phyloP scores from a whole-genome alignment of 345 rosid species.

The Hibiscus tridactylites region DNA sequence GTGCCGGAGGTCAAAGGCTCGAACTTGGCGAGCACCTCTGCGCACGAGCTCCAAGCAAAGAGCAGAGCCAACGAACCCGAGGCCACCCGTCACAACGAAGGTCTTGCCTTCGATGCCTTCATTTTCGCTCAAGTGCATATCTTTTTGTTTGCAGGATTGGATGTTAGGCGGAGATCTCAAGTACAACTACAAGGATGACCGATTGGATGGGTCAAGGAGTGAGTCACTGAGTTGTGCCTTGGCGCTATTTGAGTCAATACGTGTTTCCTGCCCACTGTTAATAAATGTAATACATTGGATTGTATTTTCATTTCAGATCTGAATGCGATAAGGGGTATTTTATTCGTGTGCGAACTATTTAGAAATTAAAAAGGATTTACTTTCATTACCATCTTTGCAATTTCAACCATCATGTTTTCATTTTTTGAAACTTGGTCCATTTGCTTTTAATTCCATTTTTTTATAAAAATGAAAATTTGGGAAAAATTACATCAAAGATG shows the following conservation, averaged over 20 bases:
- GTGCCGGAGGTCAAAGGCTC: conserved; percentile 60
- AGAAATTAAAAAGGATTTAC: too few relatives aligned
- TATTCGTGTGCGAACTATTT: too few relatives aligned
- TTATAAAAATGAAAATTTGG: too few relatives aligned
- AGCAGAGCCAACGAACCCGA: conserved; percentile 80
- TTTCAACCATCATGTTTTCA: too few relatives aligned
- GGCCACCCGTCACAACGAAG: conserved; percentile 78
- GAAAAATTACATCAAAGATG: too few relatives aligned
- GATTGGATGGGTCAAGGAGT: background rate
- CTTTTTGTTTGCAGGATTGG: background rate
- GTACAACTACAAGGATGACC: background rate
- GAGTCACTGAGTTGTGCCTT: background rate
- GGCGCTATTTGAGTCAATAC: background rate
- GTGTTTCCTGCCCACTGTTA: background rate
- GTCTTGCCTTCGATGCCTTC: conserved; percentile 76
- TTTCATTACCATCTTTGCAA: too few relatives aligned
- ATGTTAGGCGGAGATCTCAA: background rate
- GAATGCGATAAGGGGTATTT: too few relatives aligned
- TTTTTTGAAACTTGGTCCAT: too few relatives aligned
- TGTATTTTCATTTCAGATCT: too few relatives aligned
- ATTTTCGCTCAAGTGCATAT: conserved; percentile 92
- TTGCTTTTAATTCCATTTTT: too few relatives aligned
- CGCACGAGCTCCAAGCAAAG: conserved; percentile 75
- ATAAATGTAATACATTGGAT: too few relatives aligned
- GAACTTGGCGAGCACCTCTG: conserved; percentile 80